Percentiles rank a stretch among this genome's conserved stretches.
Evolutionary conservation across 2,329 filamentous ascomycete genomes (phyloP).

Genomic region (Penicillium sp.): DNA sequence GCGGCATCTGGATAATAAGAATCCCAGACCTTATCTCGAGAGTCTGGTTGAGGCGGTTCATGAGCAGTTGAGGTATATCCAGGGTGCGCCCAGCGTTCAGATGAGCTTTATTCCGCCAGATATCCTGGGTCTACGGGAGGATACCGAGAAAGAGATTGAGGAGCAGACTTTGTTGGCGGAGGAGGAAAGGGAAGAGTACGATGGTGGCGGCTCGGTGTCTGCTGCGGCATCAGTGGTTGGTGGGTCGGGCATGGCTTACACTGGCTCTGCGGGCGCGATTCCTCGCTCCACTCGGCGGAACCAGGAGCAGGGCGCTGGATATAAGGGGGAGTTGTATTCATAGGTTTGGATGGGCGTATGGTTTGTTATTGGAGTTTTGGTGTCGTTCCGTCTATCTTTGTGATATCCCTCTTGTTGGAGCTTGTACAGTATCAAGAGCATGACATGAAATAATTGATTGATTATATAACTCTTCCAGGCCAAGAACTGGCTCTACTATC

Average conservation of each 20-base stretch:
- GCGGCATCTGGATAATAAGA: constrained; percentile 70
- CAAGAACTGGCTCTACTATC: too few species aligned
- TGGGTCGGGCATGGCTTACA: constrained; percentile 5
- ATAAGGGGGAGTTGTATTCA: constrained; percentile 39
- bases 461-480: neutral
- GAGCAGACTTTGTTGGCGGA: constrained; percentile 43
- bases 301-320: constrained; percentile 36
- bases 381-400: constrained; percentile 10
- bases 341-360: constrained; percentile 14
- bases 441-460: constrained; percentile 10
- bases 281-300: constrained; percentile 31
- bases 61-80: constrained; percentile 84
- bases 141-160: constrained; percentile 49
- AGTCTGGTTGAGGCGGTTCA: constrained; percentile 76
- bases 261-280: constrained; percentile 25
- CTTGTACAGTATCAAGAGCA: constrained; percentile 19
- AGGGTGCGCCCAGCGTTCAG: constrained; percentile 83
- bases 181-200: constrained; percentile 42
- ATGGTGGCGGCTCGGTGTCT: constrained; percentile 28
- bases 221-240: constrained; percentile 13
- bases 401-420: constrained; percentile 21
- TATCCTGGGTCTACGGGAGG: constrained; percentile 58
- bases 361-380: neutral
- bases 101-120: constrained; percentile 79
- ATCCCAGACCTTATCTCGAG: constrained; percentile 72